These are phyloP conservation scores for Corymbia calophylla DNA, from an alignment of 441 rosid genomes.

Conservation along the genomic window DNA sequence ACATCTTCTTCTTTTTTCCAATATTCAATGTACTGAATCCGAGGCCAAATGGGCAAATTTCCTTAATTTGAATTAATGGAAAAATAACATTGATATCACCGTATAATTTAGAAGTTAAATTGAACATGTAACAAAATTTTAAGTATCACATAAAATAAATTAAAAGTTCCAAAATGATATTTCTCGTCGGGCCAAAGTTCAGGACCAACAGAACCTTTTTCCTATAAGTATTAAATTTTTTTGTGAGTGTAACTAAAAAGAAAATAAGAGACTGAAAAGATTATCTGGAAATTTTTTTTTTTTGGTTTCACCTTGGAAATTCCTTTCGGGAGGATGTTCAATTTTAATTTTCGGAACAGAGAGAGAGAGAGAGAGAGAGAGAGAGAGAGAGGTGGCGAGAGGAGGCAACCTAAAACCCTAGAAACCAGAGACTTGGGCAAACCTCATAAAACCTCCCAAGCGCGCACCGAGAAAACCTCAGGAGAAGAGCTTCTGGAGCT, in stretches of 20 bases:
- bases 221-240: neutral
- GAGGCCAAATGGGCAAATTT: neutral
- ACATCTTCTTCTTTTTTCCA: neutral
- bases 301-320: neutral
- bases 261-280: neutral
- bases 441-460: neutral
- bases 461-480: fast-evolving
- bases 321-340: too few relatives aligned
- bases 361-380: neutral
- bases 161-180: fast-evolving
- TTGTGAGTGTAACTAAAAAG: neutral
- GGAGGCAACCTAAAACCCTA: neutral
- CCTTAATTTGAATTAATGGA: fast-evolving
- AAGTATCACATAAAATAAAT: fast-evolving
- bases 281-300: neutral
- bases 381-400: neutral
- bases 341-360: too few relatives aligned
- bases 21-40: neutral
- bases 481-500: neutral
- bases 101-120: too few relatives aligned
- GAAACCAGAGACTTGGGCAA: neutral
- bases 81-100: fast-evolving
- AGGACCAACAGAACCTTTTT: fast-evolving
- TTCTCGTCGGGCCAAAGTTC: fast-evolving
- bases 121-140: fast-evolving